phyloP scores from a whole-genome alignment of 2,329 filamentous ascomycete species.

The Dactylellina haptotyla region DNA sequence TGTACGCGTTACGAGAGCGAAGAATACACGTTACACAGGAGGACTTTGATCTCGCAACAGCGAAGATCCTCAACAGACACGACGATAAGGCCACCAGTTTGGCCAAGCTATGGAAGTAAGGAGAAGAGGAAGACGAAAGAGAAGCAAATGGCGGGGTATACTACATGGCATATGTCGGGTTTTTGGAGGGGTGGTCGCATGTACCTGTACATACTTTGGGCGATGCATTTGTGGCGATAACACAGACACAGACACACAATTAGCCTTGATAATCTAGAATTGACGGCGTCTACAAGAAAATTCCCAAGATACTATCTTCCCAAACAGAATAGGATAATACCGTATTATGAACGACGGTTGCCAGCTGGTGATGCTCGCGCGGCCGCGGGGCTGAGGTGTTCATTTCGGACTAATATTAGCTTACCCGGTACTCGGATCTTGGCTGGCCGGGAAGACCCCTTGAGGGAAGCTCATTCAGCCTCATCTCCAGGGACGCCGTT shows the following conservation, averaged over 20 bases:
- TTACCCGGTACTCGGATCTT: constrained; percentile 46
- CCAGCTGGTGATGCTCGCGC: no score
- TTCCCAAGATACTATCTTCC: not conserved
- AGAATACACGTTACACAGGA: constrained; percentile 98
- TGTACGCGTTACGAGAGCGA: constrained; percentile 95
- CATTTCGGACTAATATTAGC: constrained; percentile 43
- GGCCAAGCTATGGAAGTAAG: constrained; percentile 86
- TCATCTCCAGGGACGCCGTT: constrained; percentile 33
- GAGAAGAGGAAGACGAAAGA: not conserved
- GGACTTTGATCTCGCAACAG: constrained; percentile 97
- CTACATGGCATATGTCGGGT: no score
- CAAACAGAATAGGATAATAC: no score
- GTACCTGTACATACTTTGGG: constrained; percentile 50
- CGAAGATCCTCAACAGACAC: constrained; percentile 99
- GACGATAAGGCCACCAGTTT: constrained; percentile 96
- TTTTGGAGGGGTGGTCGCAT: constrained; percentile 12
- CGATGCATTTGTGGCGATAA: constrained; percentile 29
- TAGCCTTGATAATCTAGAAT: constrained; percentile 17
- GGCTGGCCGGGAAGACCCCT: constrained; percentile 42
- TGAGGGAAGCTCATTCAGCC: constrained; percentile 44
- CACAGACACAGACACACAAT: no score
- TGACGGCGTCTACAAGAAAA: not conserved
- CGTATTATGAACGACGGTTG: no score
- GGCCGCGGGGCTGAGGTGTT: constrained; percentile 39
- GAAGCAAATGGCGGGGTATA: constrained; percentile 5